Percentiles rank a stretch among this genome's conserved stretches.
These are phyloP conservation scores for Lepidium aucheri DNA, from an alignment of 345 rosid species.

Conservation along the genomic window DNA sequence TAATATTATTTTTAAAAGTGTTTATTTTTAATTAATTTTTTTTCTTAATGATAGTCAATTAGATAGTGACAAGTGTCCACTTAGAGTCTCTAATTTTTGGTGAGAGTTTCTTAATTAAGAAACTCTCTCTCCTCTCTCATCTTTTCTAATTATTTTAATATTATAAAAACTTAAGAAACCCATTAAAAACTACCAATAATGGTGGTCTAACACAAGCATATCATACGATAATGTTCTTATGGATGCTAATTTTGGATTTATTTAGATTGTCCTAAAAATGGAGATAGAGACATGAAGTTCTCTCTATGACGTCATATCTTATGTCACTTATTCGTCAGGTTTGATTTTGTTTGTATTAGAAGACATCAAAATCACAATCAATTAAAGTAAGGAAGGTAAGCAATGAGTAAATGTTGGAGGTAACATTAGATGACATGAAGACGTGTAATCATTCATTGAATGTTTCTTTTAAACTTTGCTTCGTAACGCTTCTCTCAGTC, in stretches of 20 bases:
- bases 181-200: too few relatives aligned
- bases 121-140: too few relatives aligned
- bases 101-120: too few relatives aligned
- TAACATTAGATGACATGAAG: slow-evolving; percentile 2
- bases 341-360: background rate
- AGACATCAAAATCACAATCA: slow-evolving; percentile 14
- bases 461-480: background rate
- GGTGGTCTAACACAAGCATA: background rate
- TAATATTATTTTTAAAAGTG: too few relatives aligned
- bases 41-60: too few relatives aligned
- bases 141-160: too few relatives aligned
- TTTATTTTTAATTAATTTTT: too few relatives aligned
- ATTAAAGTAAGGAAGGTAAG: background rate
- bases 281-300: background rate
- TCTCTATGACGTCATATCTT: background rate
- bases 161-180: too few relatives aligned
- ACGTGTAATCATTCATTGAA: slow-evolving; percentile 7
- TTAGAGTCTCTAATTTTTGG: too few relatives aligned
- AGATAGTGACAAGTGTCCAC: too few relatives aligned
- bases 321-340: background rate
- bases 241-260: background rate
- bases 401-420: slow-evolving; percentile 4
- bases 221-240: background rate
- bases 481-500: slow-evolving; percentile 5
- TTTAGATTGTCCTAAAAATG: background rate